A percentile compares a stretch with the other conserved stretches of the same genome.
phyloP scores from a whole-genome alignment of 1,284 basidiomycete genomes.

The Sporisorium graminicola region DNA sequence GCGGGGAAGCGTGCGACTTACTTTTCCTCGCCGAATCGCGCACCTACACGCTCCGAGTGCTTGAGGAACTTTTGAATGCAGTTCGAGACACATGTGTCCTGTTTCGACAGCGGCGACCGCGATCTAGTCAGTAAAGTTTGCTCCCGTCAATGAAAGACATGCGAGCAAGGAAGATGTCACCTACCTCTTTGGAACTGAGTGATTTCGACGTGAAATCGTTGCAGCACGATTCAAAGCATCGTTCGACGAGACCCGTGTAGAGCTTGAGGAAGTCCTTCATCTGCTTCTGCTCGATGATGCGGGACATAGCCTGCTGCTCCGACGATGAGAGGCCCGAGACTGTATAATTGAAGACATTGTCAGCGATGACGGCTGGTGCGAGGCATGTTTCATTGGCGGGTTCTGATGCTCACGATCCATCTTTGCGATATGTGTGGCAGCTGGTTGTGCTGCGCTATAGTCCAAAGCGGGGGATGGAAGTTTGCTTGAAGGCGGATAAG shows the following conservation, averaged over 20 bases:
- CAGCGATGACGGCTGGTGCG: neutral
- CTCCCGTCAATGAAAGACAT: too few relatives aligned
- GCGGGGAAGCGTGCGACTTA: slow-evolving; percentile 17
- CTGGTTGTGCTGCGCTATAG: slow-evolving; percentile 6
- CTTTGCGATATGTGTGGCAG: slow-evolving; percentile 13
- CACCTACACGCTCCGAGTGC: slow-evolving; percentile 93
- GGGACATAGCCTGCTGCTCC: slow-evolving; percentile 67
- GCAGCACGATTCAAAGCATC: slow-evolving; percentile 93
- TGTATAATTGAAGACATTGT: slow-evolving; percentile 17
- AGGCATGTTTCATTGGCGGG: neutral
- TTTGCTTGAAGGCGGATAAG: neutral
- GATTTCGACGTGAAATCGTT: slow-evolving; percentile 98
- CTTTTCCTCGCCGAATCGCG: slow-evolving; percentile 77
- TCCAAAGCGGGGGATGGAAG: neutral
- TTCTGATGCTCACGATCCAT: slow-evolving; percentile 62
- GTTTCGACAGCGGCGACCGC: neutral
- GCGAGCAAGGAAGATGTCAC: too few relatives aligned
- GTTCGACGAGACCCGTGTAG: slow-evolving; percentile 95
- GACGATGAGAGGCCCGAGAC: slow-evolving; percentile 64
- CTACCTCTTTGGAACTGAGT: slow-evolving; percentile 92
- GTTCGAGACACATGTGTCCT: slow-evolving; percentile 75
- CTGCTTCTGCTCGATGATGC: slow-evolving; percentile 73
- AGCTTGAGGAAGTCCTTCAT: slow-evolving; percentile 98
- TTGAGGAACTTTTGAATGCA: slow-evolving; percentile 94
- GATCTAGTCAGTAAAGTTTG: neutral